phyloP scores from a whole-genome alignment of 495 filamentous ascomycete genomes.

The Talaromyces thailandensis region DNA sequence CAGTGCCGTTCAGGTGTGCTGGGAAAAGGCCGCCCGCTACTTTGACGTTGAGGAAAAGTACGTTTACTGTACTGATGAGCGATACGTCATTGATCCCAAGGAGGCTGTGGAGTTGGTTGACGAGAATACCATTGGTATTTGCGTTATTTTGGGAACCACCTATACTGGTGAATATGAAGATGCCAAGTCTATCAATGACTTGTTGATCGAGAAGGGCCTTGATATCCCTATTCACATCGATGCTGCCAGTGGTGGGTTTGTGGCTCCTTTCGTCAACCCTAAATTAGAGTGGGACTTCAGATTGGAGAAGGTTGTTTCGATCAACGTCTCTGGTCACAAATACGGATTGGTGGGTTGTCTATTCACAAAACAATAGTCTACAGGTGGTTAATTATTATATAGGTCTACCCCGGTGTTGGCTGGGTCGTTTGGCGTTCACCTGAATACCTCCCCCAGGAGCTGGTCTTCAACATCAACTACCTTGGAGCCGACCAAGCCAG shows the following conservation, averaged over 20 bases:
- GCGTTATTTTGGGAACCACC: conserved; percentile 78
- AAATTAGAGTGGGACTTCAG: conserved; percentile 82
- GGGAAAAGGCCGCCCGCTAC: conserved; percentile 94
- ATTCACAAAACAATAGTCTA: not conserved
- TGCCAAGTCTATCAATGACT: conserved; percentile 78
- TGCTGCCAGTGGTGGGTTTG: conserved; percentile 83
- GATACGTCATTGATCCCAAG: conserved; percentile 80
- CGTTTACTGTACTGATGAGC: conserved; percentile 70
- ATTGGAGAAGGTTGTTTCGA: conserved; percentile 75
- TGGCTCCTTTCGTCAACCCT: conserved; percentile 78
- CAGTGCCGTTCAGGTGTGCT: conserved; percentile 87
- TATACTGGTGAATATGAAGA: conserved; percentile 97
- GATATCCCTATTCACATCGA: conserved; percentile 86
- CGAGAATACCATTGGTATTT: conserved; percentile 94
- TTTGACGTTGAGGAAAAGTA: conserved; percentile 89
- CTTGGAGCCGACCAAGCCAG: conserved; percentile 91
- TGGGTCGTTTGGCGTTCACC: conserved; percentile 86
- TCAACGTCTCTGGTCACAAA: conserved; percentile 92
- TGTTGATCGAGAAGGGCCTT: conserved; percentile 59
- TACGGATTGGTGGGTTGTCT: conserved; percentile 45
- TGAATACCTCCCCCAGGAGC: conserved; percentile 75
- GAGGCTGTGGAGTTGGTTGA: conserved; percentile 77
- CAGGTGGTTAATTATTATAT: not conserved
- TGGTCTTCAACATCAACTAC: conserved; percentile 98
- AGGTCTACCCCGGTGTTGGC: conserved; percentile 83